Evolutionary conservation across 768 basidiomycete genomes (phyloP), one percentile per base, ranked within the genome.

Genomic region (Hypholoma fasciculare): DNA sequence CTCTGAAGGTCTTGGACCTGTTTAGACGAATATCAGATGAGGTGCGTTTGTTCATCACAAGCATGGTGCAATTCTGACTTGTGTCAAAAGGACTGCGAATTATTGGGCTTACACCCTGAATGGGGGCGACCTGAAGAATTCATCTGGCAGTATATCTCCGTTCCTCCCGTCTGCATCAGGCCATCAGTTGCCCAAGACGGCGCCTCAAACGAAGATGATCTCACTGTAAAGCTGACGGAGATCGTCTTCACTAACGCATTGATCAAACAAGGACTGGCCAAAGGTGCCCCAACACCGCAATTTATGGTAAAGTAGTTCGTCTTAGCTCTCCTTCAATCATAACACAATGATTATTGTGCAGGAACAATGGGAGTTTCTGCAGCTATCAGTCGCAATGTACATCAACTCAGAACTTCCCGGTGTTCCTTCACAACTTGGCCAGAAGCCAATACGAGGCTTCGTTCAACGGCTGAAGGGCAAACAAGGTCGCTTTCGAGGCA

Each of bases 361-460:
- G 94, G 96, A 95, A 83, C 89, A 96, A 84, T 99, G 97, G 97
- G 97, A 98, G 65, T 94, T 96, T 63, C 80, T 99, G 1, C 94
- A 97, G 67, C 81, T 96, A 49, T 89, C 90, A 14, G 93, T 98
- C 23, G 97, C 97, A 0, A 90, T 98, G 84, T 99, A 98, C 72
- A 89, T 99, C 77, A 98, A 98, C 75, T 96, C 96, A 2, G 96
- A 98, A 69, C 79, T 94, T 12, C 97, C 97, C 13, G 97, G 97
- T 43, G 87, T 98, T 11, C 90, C 90, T 1, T 87, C 90, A 3
- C 88, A 91, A 71, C 83, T 86, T 68, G 92, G 91, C 43, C 88
- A 92, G 71, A 97, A 97, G 66, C 96, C 97, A 8, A 96, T 97
- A 65, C 88, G 97, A 54, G 97, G 97, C 14, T 96, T 98, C 69